These are phyloP conservation scores for Hylodesmum podocarpum DNA, from an alignment of 306 rosid species.

Conservation along the genomic window DNA sequence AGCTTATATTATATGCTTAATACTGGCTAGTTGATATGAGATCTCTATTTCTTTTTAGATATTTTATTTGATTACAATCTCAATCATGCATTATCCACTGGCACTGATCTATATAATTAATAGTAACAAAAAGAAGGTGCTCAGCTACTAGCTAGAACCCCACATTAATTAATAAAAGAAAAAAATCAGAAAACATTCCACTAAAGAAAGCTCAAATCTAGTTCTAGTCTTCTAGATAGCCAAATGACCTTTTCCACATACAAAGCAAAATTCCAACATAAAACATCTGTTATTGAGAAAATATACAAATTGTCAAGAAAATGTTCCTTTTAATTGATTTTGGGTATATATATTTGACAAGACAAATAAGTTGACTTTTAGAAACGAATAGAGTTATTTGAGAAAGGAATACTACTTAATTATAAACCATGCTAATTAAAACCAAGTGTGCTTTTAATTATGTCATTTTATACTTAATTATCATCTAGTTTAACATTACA, in stretches of 20 bases:
- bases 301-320: no score
- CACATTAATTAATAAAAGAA: background rate
- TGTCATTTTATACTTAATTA: no score
- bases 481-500: no score
- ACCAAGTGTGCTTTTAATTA: no score
- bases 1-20: background rate
- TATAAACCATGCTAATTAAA: no score
- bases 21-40: background rate
- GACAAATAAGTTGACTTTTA: background rate
- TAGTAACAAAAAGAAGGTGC: no score
- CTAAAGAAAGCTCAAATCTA: background rate
- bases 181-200: background rate
- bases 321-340: background rate
- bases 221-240: no score
- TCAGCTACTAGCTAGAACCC: background rate
- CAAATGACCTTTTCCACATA: background rate
- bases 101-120: slow-evolving; percentile 1
- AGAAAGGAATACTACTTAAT: no score
- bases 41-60: background rate
- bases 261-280: background rate
- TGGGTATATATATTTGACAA: background rate
- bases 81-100: background rate
- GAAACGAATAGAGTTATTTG: no score
- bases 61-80: slow-evolving; percentile 8
- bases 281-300: background rate